A percentile compares a stretch with the other conserved stretches of the same genome.
These are phyloP conservation scores for Magnusiomyces clavatus DNA, from an alignment of 1,139 yeast species.

Conservation along the genomic window DNA sequence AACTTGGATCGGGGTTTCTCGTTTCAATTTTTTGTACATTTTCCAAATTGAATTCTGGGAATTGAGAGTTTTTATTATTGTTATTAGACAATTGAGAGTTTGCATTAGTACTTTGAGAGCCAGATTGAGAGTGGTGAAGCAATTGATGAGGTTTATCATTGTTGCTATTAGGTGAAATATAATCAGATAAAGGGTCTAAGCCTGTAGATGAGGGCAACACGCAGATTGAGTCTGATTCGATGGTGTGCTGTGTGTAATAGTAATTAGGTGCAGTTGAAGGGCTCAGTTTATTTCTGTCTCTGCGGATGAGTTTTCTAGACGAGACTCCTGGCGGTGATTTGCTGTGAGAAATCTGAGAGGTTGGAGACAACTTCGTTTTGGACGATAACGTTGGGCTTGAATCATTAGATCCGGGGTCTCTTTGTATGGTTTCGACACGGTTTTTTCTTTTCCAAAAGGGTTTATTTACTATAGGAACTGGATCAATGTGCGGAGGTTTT, in stretches of 20 bases:
- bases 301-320: conserved; percentile 51
- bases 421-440: no score
- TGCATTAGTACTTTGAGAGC: no score
- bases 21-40: no score
- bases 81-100: no score
- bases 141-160: background rate
- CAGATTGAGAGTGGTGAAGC: no score
- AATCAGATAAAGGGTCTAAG: conserved; percentile 41
- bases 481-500: no score
- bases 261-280: conserved; percentile 51
- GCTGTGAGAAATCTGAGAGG: background rate
- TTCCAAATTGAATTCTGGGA: no score
- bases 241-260: conserved; percentile 57
- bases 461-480: no score
- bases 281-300: conserved; percentile 55
- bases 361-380: background rate
- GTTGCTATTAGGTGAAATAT: background rate
- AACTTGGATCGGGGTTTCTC: no score
- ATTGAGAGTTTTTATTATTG: no score
- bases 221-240: conserved; percentile 49
- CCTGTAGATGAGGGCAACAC: conserved; percentile 62
- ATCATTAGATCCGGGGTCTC: background rate
- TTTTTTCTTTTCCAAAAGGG: no score
- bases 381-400: background rate
- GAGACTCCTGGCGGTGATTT: no score